A percentile compares a stretch with the other conserved stretches of the same genome.
Conservation (phyloP, 2,329 filamentous ascomycete genomes). For the Blastomyces silverae region DNA sequence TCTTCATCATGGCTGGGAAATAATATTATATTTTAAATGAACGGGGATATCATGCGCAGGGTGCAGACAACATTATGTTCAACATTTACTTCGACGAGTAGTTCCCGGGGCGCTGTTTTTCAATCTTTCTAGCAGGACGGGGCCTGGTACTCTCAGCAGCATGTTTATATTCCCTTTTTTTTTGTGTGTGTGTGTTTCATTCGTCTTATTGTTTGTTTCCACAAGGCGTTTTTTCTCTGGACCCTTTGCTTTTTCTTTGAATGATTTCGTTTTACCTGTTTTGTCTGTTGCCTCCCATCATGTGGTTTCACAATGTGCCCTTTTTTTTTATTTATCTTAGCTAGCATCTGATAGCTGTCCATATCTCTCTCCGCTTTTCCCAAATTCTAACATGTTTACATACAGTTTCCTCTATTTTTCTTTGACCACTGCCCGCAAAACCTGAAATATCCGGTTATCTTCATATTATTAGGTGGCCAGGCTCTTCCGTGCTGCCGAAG, state of each 20-base stretch:
- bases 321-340: too few species aligned
- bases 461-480: background rate
- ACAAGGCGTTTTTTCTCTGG: background rate
- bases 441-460: too few species aligned
- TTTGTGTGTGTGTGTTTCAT: background rate
- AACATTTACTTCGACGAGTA: constrained; percentile 1
- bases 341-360: background rate
- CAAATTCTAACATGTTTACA: background rate
- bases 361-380: background rate
- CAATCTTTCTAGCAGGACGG: background rate
- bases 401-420: background rate
- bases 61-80: constrained; percentile 2
- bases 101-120: background rate
- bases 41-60: background rate
- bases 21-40: constrained; percentile 8
- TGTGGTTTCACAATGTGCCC: background rate
- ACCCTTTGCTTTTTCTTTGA: background rate
- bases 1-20: constrained; percentile 3
- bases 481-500: background rate
- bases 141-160: background rate
- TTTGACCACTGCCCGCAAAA: background rate
- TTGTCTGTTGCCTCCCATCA: background rate
- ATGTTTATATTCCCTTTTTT: background rate
- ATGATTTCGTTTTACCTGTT: background rate
- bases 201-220: background rate